Conservation (phyloP, 805 yeast genomes). For the Ogataea populi-albae region DNA sequence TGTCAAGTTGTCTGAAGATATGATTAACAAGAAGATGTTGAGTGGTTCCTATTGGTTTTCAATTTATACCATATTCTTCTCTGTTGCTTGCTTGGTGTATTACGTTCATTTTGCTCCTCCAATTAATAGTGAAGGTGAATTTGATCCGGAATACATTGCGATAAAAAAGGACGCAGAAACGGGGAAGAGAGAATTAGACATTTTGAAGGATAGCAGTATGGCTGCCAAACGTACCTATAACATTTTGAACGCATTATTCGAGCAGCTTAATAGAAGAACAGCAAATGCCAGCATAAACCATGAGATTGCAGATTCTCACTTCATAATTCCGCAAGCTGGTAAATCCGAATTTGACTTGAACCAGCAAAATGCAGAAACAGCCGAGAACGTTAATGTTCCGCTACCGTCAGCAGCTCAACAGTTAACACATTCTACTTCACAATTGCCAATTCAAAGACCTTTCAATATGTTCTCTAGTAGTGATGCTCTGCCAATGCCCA, state of each 20-base stretch:
- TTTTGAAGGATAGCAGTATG: conserved; percentile 67
- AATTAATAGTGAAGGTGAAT: conserved; percentile 33
- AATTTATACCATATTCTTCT: conserved; percentile 82
- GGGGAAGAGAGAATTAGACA: conserved; percentile 71
- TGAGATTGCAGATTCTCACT: conserved; percentile 18
- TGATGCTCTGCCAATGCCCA: conserved; percentile 6
- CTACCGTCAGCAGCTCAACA: conserved; percentile 10
- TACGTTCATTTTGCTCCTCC: conserved; percentile 58
- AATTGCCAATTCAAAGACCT: too few relatives aligned
- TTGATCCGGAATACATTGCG: conserved; percentile 50
- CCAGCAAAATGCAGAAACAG: conserved; percentile 7
- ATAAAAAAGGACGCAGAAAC: conserved; percentile 75
- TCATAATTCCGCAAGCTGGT: conserved; percentile 29
- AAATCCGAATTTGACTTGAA: conserved; percentile 23
- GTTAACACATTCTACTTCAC: too few relatives aligned
- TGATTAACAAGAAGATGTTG: conserved; percentile 68
- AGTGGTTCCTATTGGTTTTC: conserved; percentile 92
- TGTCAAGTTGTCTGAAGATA: conserved; percentile 73
- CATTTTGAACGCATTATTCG: conserved; percentile 75
- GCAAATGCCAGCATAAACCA: conserved; percentile 39
- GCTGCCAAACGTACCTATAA: conserved; percentile 81
- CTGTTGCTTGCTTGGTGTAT: conserved; percentile 81
- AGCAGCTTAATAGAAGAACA: conserved; percentile 71
- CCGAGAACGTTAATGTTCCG: conserved; percentile 8
- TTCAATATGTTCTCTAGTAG: conserved; percentile 10